Percentiles rank a stretch among this genome's conserved stretches.
These are phyloP conservation scores for Quercus wislizeni DNA, from an alignment of 306 rosid species.

Conservation along the genomic window DNA sequence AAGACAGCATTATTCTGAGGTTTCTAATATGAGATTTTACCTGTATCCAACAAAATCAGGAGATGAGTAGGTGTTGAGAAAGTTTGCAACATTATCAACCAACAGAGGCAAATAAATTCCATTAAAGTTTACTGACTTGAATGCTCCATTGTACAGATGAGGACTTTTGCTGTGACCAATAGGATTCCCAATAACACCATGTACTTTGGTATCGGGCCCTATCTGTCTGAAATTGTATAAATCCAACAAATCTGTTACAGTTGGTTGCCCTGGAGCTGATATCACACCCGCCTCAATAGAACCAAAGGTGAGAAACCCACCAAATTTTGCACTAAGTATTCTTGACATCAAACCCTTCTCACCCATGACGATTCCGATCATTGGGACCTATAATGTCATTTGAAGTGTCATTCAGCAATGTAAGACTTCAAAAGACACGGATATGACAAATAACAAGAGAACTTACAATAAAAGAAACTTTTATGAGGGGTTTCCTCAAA, in stretches of 20 bases:
- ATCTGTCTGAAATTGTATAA: slow-evolving; percentile 65
- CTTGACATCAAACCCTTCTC: slow-evolving; percentile 67
- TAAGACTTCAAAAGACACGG: background rate
- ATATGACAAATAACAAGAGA: background rate
- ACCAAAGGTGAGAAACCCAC: slow-evolving; percentile 64
- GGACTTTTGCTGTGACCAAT: slow-evolving; percentile 62
- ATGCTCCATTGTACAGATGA: slow-evolving; percentile 60
- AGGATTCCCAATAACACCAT: slow-evolving; percentile 74
- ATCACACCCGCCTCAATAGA: slow-evolving; percentile 41
- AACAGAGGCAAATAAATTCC: slow-evolving; percentile 65
- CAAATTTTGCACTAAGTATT: slow-evolving; percentile 60
- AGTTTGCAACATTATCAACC: slow-evolving; percentile 55
- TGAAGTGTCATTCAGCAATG: background rate
- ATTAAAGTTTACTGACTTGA: slow-evolving; percentile 50
- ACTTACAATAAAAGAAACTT: background rate
- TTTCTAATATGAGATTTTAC: slow-evolving; percentile 30
- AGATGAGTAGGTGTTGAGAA: slow-evolving; percentile 51
- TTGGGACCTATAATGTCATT: slow-evolving; percentile 46
- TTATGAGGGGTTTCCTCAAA: background rate
- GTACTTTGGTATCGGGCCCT: slow-evolving; percentile 57
- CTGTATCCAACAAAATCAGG: slow-evolving; percentile 70
- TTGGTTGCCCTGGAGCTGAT: slow-evolving; percentile 70
- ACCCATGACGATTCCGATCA: slow-evolving; percentile 68
- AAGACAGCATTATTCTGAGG: background rate
- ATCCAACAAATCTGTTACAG: slow-evolving; percentile 48